Conservation (phyloP, 805 yeast species). For the Saccharomycopsis fermentans region DNA sequence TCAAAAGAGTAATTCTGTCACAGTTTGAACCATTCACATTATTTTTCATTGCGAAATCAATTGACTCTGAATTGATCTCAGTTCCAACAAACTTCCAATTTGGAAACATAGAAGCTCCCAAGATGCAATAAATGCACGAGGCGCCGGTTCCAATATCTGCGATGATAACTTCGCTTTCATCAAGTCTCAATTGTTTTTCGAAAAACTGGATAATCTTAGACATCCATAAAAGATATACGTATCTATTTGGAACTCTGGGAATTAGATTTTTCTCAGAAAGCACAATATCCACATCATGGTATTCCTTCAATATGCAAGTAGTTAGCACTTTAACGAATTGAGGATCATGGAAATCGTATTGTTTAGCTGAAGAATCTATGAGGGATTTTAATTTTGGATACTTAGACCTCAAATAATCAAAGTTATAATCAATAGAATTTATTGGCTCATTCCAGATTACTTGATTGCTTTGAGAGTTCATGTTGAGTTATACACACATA, state of each 20-base stretch:
- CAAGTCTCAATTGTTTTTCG: slow-evolving; percentile 36
- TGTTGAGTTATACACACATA: too few relatives aligned
- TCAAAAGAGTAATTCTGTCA: not conserved
- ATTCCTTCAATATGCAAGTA: slow-evolving; percentile 4
- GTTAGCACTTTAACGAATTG: slow-evolving; percentile 4
- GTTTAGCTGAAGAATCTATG: not conserved
- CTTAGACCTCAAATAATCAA: not conserved
- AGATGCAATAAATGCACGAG: slow-evolving; percentile 34
- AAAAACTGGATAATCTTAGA: not conserved
- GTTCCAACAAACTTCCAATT: slow-evolving; percentile 28
- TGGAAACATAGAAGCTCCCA: slow-evolving; percentile 24
- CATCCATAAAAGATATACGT: slow-evolving; percentile 12
- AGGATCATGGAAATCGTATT: slow-evolving; percentile 2
- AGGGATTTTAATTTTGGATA: not conserved
- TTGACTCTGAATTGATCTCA: slow-evolving; percentile 29
- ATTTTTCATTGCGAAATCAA: slow-evolving; percentile 23
- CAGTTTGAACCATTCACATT: slow-evolving; percentile 19
- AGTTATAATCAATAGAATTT: not conserved
- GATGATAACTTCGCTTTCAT: slow-evolving; percentile 31
- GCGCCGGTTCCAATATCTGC: slow-evolving; percentile 40
- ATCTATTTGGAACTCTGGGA: slow-evolving; percentile 17
- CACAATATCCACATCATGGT: slow-evolving; percentile 4
- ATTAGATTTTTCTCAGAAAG: slow-evolving; percentile 8
- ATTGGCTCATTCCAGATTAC: slow-evolving; percentile 2
- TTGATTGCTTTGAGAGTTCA: not conserved